Percentiles rank a stretch among this genome's conserved stretches.
Evolutionary conservation across 768 basidiomycete species (phyloP).

Genomic region (Mycena pura): DNA sequence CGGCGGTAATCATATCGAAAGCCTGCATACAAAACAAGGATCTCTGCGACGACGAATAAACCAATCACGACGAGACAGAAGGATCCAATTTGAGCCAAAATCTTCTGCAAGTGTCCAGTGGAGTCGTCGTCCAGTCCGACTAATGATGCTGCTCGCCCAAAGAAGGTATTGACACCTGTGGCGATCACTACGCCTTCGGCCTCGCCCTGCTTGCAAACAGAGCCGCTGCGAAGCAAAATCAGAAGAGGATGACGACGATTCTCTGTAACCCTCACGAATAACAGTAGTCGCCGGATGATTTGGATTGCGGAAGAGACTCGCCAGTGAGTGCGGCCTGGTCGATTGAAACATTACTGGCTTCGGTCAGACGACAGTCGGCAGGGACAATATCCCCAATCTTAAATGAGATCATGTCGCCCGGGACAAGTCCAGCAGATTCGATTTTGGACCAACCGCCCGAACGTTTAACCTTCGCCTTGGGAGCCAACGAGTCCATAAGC

Average conservation of each 20-base stretch:
- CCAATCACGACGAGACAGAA: constrained; percentile 97
- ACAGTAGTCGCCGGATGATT: constrained; percentile 94
- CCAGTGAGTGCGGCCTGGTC: constrained; percentile 98
- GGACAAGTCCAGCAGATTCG: constrained; percentile 88
- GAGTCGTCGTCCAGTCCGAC: constrained; percentile 78
- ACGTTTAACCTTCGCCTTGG: constrained; percentile 94
- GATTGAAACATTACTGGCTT: constrained; percentile 96
- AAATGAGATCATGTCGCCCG: constrained; percentile 95
- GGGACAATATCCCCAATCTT: constrained; percentile 98
- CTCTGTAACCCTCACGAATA: no score
- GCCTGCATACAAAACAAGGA: constrained; percentile 89
- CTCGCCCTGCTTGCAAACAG: constrained; percentile 98
- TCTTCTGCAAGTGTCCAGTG: constrained; percentile 97
- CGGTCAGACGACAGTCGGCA: constrained; percentile 94
- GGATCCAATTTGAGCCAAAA: constrained; percentile 94
- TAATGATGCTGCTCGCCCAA: constrained; percentile 85
- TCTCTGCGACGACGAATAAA: constrained; percentile 93
- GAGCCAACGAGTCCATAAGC: constrained; percentile 98
- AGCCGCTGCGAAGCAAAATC: constrained; percentile 62
- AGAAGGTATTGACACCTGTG: constrained; percentile 95
- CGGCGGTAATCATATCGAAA: constrained; percentile 91
- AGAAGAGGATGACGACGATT: no score
- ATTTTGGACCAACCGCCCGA: constrained; percentile 88
- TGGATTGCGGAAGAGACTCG: constrained; percentile 91
- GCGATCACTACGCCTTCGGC: constrained; percentile 98